Base-by-base conservation (phyloP, 495 filamentous ascomycete species). In the Hypoxylon rickii region DNA sequence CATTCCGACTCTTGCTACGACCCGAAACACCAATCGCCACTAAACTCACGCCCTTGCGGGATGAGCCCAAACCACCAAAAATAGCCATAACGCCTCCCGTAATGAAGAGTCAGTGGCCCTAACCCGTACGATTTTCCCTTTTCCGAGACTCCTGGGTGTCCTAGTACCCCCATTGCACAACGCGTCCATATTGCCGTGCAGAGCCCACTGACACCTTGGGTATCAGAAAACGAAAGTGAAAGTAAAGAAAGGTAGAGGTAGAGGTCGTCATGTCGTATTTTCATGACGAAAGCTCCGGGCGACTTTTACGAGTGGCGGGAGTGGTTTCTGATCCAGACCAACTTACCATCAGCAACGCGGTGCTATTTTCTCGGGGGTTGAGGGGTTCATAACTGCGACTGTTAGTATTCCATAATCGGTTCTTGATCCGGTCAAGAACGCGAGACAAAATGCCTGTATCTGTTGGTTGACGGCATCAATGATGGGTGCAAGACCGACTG, bases 311-410 rank as follows among this genome's bases (percentile, higher is more conserved):
- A 37, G 45, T 44, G 16, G 32, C 48, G 33, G 20, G 18, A 48
- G n/a, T n/a, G n/a, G n/a, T n/a, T n/a, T n/a, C n/a, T n/a, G 45
- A 41, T 42, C 45, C 42, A 53, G 37, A 21, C 32, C 16, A 48
- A 68, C 63, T 68, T 66, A 66, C 63, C 66, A 34, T 55, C 29
- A 29, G 40, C 24, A 51, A 48, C 40, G 44, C 39, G 51, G 24
- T 47, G 29, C 37, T 20, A 15, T 40, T 36, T 21, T 46, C 24
- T 47, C 34, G 46, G 36, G 50, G n/a, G 17, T 45, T 29, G n/a
- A n/a, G n/a, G n/a, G n/a, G n/a, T 21, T 59, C 32, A 36, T 33
- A 54, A 36, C 66, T 68, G 46, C 26, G 39, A 40, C 32, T 50
- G 53, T 68, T 64, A 68, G 66, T 63, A 38, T 50, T 47, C 36